phyloP scores from a whole-genome alignment of 108 stramenopile genomes.

The Stephanodiscus minutulus region DNA sequence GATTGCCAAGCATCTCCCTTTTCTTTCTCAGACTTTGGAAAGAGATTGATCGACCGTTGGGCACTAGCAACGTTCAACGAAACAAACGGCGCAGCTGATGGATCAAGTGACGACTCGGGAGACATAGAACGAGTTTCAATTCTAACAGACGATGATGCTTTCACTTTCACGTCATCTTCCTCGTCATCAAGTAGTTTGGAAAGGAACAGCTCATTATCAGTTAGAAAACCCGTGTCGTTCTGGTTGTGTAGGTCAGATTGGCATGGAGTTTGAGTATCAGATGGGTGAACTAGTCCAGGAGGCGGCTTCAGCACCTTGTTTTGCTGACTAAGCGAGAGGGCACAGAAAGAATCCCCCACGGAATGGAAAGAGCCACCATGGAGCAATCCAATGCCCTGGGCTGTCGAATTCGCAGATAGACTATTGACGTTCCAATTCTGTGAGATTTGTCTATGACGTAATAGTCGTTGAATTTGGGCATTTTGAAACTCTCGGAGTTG shows the following conservation, averaged over 20 bases:
- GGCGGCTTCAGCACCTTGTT: constrained; percentile 38
- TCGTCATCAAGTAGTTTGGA: constrained; percentile 54
- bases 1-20: constrained; percentile 21
- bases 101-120: constrained; percentile 42
- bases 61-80: constrained; percentile 1
- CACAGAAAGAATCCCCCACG: background rate
- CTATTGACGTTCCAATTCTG: constrained; percentile 4
- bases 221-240: constrained; percentile 20
- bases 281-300: constrained; percentile 32
- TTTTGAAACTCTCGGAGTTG: constrained; percentile 51
- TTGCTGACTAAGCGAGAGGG: background rate
- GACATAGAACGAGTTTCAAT: constrained; percentile 16
- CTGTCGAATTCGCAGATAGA: background rate
- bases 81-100: constrained; percentile 44
- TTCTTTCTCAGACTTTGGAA: constrained; percentile 2
- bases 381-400: constrained; percentile 1
- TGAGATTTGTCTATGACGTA: constrained; percentile 41
- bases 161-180: constrained; percentile 28
- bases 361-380: constrained; percentile 3
- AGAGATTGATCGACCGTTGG: background rate
- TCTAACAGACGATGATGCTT: constrained; percentile 9
- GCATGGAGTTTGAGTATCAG: constrained; percentile 12
- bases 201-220: constrained; percentile 42
- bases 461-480: constrained; percentile 43
- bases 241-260: constrained; percentile 4